Conservation (phyloP, 352 stramenopile genomes). For the Albugo laibachii region DNA sequence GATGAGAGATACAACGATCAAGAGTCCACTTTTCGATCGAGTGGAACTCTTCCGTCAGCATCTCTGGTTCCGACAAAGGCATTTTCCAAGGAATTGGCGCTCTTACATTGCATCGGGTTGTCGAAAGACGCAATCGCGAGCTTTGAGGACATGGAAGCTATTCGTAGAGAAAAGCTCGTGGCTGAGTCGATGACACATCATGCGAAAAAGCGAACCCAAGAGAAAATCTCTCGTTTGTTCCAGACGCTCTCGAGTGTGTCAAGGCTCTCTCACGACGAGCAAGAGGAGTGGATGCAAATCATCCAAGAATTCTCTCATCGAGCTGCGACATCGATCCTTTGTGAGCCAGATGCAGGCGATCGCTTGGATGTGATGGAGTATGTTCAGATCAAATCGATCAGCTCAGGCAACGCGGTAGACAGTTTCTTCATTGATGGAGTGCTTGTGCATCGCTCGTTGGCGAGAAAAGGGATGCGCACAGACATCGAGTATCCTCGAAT, state of each 20-base stretch:
- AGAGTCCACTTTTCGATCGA: too few relatives aligned
- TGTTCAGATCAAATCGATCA: slow-evolving; percentile 58
- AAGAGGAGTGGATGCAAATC: slow-evolving; percentile 69
- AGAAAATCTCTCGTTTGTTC: slow-evolving; percentile 49
- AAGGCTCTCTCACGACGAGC: slow-evolving; percentile 41
- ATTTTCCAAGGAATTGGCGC: too few relatives aligned
- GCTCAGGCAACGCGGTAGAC: slow-evolving; percentile 49
- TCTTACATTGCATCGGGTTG: slow-evolving; percentile 19
- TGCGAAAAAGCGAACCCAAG: slow-evolving; percentile 37
- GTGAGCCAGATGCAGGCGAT: slow-evolving; percentile 46
- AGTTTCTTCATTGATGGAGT: slow-evolving; percentile 79
- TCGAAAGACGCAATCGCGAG: slow-evolving; percentile 41
- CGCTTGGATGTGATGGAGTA: slow-evolving; percentile 75
- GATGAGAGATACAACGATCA: too few relatives aligned
- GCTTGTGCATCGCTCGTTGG: slow-evolving; percentile 71
- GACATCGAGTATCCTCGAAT: slow-evolving; percentile 63
- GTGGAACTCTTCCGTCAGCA: too few relatives aligned
- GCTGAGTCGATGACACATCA: slow-evolving; percentile 41
- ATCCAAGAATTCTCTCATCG: slow-evolving; percentile 47
- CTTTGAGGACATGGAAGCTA: slow-evolving; percentile 19
- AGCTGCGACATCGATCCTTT: slow-evolving; percentile 40
- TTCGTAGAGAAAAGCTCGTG: slow-evolving; percentile 18
- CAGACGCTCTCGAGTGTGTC: slow-evolving; percentile 27
- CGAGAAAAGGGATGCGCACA: slow-evolving; percentile 66
- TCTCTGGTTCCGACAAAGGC: too few relatives aligned